Conservation (phyloP, 2,329 filamentous ascomycete species). For the Fusarium falciforme region DNA sequence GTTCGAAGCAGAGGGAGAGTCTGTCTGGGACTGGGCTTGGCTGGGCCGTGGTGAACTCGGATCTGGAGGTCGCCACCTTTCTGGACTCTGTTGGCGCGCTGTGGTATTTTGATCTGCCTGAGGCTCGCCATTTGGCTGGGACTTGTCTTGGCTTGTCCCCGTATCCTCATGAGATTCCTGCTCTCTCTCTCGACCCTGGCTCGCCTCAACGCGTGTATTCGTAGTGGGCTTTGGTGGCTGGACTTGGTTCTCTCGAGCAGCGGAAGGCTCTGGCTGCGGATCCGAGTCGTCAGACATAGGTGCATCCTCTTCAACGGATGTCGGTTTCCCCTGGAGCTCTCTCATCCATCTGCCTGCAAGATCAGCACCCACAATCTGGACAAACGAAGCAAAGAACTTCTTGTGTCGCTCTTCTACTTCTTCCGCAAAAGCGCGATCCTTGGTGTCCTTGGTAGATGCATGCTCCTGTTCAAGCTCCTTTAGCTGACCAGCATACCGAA, state of each 20-base stretch:
- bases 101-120: not conserved
- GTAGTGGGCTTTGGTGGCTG: not conserved
- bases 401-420: not conserved
- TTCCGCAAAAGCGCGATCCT: not conserved
- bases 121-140: not conserved
- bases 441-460: not conserved
- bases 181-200: no score
- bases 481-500: not conserved
- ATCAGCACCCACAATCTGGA: not conserved
- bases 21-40: not conserved
- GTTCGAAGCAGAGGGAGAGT: not conserved
- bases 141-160: not conserved
- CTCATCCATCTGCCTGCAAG: not conserved
- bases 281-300: not conserved
- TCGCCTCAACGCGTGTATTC: not conserved
- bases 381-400: not conserved
- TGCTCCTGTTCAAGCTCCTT: not conserved
- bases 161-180: not conserved
- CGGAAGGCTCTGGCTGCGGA: not conserved
- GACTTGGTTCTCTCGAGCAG: not conserved
- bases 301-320: not conserved
- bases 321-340: not conserved
- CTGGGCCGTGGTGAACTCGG: not conserved
- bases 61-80: not conserved
- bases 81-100: not conserved